A percentile compares a stretch with the other conserved stretches of the same genome.
These are phyloP conservation scores for Penicillium hesseltinei DNA, from an alignment of 2,329 filamentous ascomycete species.

Conservation along the genomic window DNA sequence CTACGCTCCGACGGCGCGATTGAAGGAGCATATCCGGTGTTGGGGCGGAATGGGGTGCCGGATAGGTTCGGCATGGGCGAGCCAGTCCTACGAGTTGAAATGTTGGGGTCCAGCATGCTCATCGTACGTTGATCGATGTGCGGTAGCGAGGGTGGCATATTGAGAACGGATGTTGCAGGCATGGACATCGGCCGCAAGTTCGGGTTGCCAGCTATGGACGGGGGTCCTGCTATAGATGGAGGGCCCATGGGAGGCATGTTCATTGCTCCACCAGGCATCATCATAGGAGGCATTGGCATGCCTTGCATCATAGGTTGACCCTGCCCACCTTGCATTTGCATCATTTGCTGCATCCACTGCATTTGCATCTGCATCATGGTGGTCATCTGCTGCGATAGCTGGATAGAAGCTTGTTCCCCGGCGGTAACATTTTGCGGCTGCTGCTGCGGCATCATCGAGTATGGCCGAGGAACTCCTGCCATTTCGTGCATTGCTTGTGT, in stretches of 20 bases:
- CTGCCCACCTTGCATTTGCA: slow-evolving; percentile 60
- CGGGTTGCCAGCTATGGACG: slow-evolving; percentile 24
- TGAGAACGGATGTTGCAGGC: slow-evolving; percentile 30
- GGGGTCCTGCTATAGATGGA: slow-evolving; percentile 18
- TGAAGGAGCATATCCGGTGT: slow-evolving; percentile 70
- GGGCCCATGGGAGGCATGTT: slow-evolving; percentile 10
- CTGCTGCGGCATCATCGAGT: slow-evolving; percentile 36
- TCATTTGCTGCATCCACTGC: slow-evolving; percentile 77
- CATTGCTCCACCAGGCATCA: slow-evolving; percentile 13
- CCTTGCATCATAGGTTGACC: slow-evolving; percentile 31
- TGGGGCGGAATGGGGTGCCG: slow-evolving; percentile 25
- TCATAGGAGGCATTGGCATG: slow-evolving; percentile 21
- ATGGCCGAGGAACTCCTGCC: slow-evolving; percentile 36
- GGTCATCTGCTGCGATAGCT: slow-evolving; percentile 79
- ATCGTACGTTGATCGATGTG: slow-evolving; percentile 62
- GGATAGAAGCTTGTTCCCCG: slow-evolving; percentile 71
- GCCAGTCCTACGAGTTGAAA: slow-evolving; percentile 38
- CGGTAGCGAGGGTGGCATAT: slow-evolving; percentile 20
- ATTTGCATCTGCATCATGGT: slow-evolving; percentile 93
- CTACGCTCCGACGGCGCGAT: slow-evolving; percentile 95
- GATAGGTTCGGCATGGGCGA: slow-evolving; percentile 37
- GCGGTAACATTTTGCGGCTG: slow-evolving; percentile 47
- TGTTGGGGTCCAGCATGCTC: slow-evolving; percentile 75
- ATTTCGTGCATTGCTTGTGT: slow-evolving; percentile 51
- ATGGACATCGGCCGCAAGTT: slow-evolving; percentile 52